A percentile compares a stretch with the other conserved stretches of the same genome.
Evolutionary conservation across 2,329 filamentous ascomycete genomes (phyloP).

Genomic region (Curvularia sp.): DNA sequence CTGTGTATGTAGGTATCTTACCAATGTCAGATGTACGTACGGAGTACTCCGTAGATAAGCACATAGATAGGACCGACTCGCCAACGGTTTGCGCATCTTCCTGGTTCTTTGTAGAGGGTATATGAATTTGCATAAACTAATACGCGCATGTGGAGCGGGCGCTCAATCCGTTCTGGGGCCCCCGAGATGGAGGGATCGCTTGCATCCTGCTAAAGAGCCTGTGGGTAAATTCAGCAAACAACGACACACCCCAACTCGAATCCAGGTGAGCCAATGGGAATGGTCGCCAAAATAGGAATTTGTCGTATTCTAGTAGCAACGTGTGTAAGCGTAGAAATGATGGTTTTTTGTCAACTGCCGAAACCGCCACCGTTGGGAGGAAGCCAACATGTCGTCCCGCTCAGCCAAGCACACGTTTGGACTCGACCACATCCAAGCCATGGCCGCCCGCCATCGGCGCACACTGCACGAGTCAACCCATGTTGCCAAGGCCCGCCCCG

Average conservation of each 20-base stretch:
- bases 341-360: conserved; percentile 22
- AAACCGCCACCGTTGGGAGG: conserved; percentile 9
- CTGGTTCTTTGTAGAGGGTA: not conserved
- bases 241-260: not conserved
- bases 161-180: not conserved
- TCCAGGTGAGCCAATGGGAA: not conserved
- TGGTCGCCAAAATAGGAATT: not conserved
- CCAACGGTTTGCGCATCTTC: not conserved
- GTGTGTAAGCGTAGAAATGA: not conserved
- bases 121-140: not conserved
- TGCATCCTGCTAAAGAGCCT: conserved; percentile 14
- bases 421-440: conserved; percentile 24
- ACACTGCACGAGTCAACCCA: conserved; percentile 27
- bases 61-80: not conserved
- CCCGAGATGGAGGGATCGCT: conserved; percentile 9
- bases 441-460: conserved; percentile 28
- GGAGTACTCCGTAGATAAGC: not conserved
- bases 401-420: conserved; percentile 30
- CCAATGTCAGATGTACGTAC: no score
- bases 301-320: not conserved
- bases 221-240: conserved; percentile 17
- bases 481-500: conserved; percentile 45
- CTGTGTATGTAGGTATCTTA: no score
- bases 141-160: not conserved
- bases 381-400: conserved; percentile 18